Percentiles rank a stretch among this genome's conserved stretches.
Evolutionary conservation across 768 basidiomycete species (phyloP).

Genomic region (Phanerochaete carnosa): DNA sequence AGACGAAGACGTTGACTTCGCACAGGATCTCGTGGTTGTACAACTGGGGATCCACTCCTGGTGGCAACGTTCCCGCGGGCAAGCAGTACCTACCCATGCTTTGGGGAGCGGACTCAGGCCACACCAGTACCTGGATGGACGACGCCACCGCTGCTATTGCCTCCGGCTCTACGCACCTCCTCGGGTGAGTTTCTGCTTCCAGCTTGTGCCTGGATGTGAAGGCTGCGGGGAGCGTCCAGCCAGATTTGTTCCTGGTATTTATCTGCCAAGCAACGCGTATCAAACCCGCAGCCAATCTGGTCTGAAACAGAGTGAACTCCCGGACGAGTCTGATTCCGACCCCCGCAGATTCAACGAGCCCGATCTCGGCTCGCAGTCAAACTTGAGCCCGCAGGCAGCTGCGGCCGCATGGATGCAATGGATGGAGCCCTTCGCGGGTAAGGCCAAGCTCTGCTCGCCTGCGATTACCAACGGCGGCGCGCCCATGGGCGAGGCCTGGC

Average conservation of each 20-base stretch:
- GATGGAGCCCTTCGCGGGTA: slow-evolving; percentile 30
- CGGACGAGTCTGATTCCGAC: neutral
- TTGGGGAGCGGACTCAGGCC: slow-evolving; percentile 16
- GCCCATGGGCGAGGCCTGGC: slow-evolving; percentile 29
- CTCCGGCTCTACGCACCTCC: slow-evolving; percentile 23
- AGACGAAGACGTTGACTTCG: neutral
- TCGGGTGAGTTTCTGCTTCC: slow-evolving; percentile 17
- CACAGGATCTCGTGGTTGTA: slow-evolving; percentile 24
- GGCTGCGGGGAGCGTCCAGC: neutral
- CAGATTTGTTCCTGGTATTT: neutral
- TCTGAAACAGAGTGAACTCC: neutral
- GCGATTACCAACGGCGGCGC: slow-evolving; percentile 31
- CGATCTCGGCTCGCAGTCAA: slow-evolving; percentile 25
- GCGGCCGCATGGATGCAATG: slow-evolving; percentile 26
- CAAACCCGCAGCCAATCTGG: neutral
- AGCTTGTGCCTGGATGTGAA: neutral
- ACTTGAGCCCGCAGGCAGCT: slow-evolving; percentile 25
- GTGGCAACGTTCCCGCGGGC: slow-evolving; percentile 16
- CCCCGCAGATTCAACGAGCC: slow-evolving; percentile 28
- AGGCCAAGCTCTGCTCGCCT: slow-evolving; percentile 27
- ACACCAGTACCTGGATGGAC: slow-evolving; percentile 21
- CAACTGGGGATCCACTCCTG: slow-evolving; percentile 22
- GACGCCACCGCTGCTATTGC: slow-evolving; percentile 27
- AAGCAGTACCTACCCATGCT: slow-evolving; percentile 27
- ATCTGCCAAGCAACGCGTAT: neutral